Evolutionary conservation across 1,284 basidiomycete species (phyloP).

Genomic region (Caloboletus inedulis): DNA sequence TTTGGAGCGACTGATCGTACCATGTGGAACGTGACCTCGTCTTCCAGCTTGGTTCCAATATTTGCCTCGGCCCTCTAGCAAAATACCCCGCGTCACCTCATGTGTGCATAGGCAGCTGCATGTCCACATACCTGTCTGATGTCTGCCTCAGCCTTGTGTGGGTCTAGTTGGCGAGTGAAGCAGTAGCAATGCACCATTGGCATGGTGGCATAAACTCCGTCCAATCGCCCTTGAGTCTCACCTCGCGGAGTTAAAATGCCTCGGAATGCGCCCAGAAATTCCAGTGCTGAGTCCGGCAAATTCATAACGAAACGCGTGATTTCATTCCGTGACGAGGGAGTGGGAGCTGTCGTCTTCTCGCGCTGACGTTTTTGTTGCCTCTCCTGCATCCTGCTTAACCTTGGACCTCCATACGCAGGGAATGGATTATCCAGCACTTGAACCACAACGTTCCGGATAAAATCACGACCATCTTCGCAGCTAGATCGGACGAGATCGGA

Average conservation of each 20-base stretch:
- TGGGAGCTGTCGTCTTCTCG: conserved; percentile 18
- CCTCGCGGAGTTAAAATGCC: conserved; percentile 56
- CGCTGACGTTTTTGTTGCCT: conserved; percentile 29
- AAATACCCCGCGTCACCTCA: conserved; percentile 10
- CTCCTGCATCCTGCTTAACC: conserved; percentile 45
- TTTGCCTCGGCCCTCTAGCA: conserved; percentile 70
- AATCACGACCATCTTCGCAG: conserved; percentile 82
- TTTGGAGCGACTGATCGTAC: conserved; percentile 94
- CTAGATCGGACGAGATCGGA: conserved; percentile 61
- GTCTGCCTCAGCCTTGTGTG: conserved; percentile 64
- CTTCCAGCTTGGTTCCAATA: conserved; percentile 56
- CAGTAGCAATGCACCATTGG: conserved; percentile 96
- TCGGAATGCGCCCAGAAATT: conserved; percentile 86
- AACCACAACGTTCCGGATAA: conserved; percentile 63
- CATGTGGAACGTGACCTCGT: conserved; percentile 62
- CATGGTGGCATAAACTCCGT: conserved; percentile 56
- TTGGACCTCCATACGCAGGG: conserved; percentile 48
- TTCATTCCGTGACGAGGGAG: conserved; percentile 42
- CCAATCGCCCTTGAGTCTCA: conserved; percentile 36
- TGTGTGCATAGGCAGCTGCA: background rate
- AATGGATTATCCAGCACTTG: conserved; percentile 66
- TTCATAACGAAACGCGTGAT: conserved; percentile 97
- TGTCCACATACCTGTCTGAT: conserved; percentile 66
- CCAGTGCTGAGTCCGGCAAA: conserved; percentile 87
- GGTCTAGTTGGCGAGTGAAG: conserved; percentile 88